Base-by-base conservation (phyloP, 2,329 filamentous ascomycete species). In the Beauveria scarabaeidicola region DNA sequence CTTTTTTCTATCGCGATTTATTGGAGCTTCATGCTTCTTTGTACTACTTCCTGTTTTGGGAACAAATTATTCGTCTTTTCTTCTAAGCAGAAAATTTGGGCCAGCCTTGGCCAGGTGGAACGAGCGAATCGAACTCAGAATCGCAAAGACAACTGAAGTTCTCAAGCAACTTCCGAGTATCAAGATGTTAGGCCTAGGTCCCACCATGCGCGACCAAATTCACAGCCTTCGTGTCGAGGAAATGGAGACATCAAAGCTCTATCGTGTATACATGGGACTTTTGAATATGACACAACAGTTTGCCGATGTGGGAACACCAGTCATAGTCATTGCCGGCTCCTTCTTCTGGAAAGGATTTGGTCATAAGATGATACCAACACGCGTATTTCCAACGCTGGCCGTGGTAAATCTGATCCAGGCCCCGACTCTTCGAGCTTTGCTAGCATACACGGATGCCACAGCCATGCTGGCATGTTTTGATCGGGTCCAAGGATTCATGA, bases 291-390 rank as follows among this genome's bases (percentile, higher is more conserved):
- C n/a, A 2, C 40, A 46, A 4, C 27, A 38, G 19, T 36, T 47
- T 46, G 41, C 19, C 3, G 52, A 55, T 38, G 9, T 46, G 1
- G 25, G 52, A 15, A 47, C 41, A 15, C 38, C 56, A 3, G 23
- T 44, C 13, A n/a, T 58, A 6, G 47, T 51, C 5, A 38, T 58
- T 17, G 56, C 36, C 6, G 47, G 15, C 5, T 47, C 46, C 17
- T 51, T 58, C n/a, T 58, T 58, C 36, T 58, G 47, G 47, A 43
- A 11, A 23, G 47, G 46, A 2, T 58, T 58, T n/a, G 55, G 13
- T 19, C 27, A 38, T 4, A 43, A 21, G 11, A 7, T 51, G 25
- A 25, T 7, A 3, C 17, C 55, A 1, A 25, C 36, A 15, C 32
- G 19, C 1, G 55, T 51, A 2, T 58, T 54, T 8, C 38, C 50